These are phyloP conservation scores for Annulohypoxylon bovei DNA, from an alignment of 495 filamentous ascomycete species.

Conservation along the genomic window DNA sequence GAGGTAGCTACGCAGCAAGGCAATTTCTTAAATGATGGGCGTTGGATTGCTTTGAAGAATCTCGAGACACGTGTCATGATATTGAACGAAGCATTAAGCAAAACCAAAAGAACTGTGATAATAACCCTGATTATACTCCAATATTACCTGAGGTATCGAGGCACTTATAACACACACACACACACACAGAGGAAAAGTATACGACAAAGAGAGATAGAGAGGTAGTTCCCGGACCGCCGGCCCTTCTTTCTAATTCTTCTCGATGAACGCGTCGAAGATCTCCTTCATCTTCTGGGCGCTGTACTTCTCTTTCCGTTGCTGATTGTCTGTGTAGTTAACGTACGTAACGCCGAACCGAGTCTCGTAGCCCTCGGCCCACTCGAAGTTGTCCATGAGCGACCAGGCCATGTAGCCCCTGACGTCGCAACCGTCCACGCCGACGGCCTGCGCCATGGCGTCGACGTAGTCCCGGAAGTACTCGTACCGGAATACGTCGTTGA, in stretches of 20 bases:
- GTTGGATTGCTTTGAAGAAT: conserved; percentile 1
- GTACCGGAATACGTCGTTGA: conserved; percentile 78
- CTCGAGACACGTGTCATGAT: conserved; percentile 22
- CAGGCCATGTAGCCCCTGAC: conserved; percentile 81
- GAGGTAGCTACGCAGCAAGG: not conserved
- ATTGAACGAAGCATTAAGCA: conserved; percentile 11
- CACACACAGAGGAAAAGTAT: not conserved
- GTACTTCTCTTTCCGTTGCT: conserved; percentile 82
- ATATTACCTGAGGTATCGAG: conserved; percentile 41
- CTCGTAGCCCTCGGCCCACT: conserved; percentile 83
- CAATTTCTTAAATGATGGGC: not conserved
- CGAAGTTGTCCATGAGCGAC: conserved; percentile 80
- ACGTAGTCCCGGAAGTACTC: conserved; percentile 81
- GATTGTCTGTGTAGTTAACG: conserved; percentile 77
- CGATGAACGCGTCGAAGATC: conserved; percentile 69
- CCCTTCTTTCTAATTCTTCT: conserved; percentile 51
- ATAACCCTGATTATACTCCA: conserved; percentile 40
- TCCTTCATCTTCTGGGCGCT: conserved; percentile 72
- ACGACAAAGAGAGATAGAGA: not conserved
- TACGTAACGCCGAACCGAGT: conserved; percentile 83
- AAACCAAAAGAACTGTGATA: conserved; percentile 8
- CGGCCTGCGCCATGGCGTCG: conserved; percentile 73
- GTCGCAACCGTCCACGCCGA: conserved; percentile 72
- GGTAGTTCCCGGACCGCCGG: not conserved
- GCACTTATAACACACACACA: conserved; percentile 18